These are phyloP conservation scores for Neonectria hederae DNA, from an alignment of 2,329 filamentous ascomycete genomes.

Conservation along the genomic window DNA sequence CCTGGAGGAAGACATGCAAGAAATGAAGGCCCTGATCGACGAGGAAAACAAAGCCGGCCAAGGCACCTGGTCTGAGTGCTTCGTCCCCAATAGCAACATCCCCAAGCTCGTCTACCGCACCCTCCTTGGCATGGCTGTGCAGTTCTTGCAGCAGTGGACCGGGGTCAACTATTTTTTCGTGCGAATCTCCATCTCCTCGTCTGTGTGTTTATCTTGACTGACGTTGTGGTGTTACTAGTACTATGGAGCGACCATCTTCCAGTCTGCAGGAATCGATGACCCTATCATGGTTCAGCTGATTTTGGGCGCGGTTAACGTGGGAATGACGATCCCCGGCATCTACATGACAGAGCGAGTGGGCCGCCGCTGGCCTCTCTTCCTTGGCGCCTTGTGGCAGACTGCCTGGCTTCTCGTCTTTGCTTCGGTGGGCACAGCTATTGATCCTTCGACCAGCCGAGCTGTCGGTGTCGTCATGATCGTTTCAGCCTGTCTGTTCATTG, in stretches of 20 bases:
- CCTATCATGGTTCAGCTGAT: constrained; percentile 74
- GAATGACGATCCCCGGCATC: constrained; percentile 70
- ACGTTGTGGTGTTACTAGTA: constrained; percentile 47
- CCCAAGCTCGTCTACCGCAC: constrained; percentile 72
- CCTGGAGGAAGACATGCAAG: constrained; percentile 61
- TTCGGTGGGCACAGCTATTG: constrained; percentile 58
- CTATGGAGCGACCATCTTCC: constrained; percentile 73
- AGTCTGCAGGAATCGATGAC: constrained; percentile 71
- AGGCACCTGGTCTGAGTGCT: constrained; percentile 67
- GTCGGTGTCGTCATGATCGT: constrained; percentile 75
- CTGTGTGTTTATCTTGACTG: not conserved
- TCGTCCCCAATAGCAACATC: constrained; percentile 61
- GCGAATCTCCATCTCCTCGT: not conserved
- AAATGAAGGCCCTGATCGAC: constrained; percentile 60
- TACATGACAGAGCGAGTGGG: constrained; percentile 75
- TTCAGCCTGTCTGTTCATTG: constrained; percentile 77
- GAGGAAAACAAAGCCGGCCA: constrained; percentile 56
- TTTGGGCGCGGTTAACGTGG: constrained; percentile 72
- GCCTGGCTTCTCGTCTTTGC: constrained; percentile 72
- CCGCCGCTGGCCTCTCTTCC: constrained; percentile 70
- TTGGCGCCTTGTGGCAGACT: constrained; percentile 73
- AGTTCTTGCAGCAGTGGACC: constrained; percentile 74
- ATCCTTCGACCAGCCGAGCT: constrained; percentile 53
- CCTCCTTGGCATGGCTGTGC: constrained; percentile 68
- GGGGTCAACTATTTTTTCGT: constrained; percentile 60